Base-by-base conservation (phyloP, 768 basidiomycete species). In the Phaeotremella fagi region DNA sequence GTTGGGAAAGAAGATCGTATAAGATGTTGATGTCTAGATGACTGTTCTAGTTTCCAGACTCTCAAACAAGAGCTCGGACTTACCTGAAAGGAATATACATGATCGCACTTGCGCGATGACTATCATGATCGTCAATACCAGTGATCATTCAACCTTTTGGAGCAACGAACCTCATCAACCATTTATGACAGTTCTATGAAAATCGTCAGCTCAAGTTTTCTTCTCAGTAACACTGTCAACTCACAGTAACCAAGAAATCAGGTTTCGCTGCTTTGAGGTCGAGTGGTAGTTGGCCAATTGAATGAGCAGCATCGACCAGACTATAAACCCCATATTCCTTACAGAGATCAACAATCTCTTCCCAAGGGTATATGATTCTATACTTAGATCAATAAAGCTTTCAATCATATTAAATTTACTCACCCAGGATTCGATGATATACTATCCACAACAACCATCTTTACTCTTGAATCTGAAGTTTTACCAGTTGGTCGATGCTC, bases 231-330 rank as follows among this genome's bases (percentile, higher is more conserved):
- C 2, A 27, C 15, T 22, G 18, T 26, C 1, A 3, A 76, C 81
- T 22, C 55, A 87, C 86, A 28, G 86, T 84, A 22, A 85, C 76
- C 83, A 83, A 88, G 65, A 89, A 88, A 72, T 90, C 88, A 11
- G 85, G 85, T 46, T 78, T 75, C 0, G 74, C 74, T 38, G 77
- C 75, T 3, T 76, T 76, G 16, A 89, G 70, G 63, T 87, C 79
- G 52, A 87, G 78, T 49, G 80, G 73, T 4, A 79, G 61, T 62
- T 87, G 86, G 0, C 88, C 88, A 35, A 90, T 80, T 3, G 82
- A 80, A 64, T 90, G 88, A 4, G 88, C 88, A 1, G 81, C 89
- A 62, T 91, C 89, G 14, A 91, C 73, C n/a, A 90, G 60, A 27
- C 80, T 84, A 72, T 80, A 80, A 0, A 84, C 79, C 0, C 81